These are phyloP conservation scores for Phoma sp. DNA, from an alignment of 2,329 filamentous ascomycete genomes.

Conservation along the genomic window DNA sequence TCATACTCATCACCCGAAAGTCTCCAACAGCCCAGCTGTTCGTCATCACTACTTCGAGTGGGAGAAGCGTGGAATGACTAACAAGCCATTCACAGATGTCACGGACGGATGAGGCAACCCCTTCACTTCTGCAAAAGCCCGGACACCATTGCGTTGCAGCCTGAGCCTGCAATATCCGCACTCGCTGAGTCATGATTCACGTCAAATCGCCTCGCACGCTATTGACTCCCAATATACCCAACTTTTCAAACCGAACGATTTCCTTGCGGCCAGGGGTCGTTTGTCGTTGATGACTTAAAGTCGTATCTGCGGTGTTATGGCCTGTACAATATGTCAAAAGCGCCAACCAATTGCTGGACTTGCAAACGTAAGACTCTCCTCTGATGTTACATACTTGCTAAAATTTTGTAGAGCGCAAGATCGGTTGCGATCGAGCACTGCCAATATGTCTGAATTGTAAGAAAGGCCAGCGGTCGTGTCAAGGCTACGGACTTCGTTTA, in stretches of 20 bases:
- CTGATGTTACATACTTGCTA: slow-evolving; percentile 16
- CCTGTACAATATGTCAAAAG: slow-evolving; percentile 13
- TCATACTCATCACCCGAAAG: too few species aligned
- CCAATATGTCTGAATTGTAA: slow-evolving; percentile 56
- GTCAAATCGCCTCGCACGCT: neutral
- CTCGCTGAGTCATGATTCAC: slow-evolving; percentile 8
- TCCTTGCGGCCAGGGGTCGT: too few species aligned
- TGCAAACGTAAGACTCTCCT: slow-evolving; percentile 48
- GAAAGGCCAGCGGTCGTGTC: slow-evolving; percentile 51
- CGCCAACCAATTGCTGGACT: slow-evolving; percentile 49
- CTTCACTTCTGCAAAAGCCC: neutral
- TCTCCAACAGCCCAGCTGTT: too few species aligned
- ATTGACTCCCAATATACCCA: neutral
- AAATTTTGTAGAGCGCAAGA: slow-evolving; percentile 51
- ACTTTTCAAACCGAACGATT: too few species aligned
- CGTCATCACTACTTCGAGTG: neutral
- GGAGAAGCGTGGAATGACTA: neutral
- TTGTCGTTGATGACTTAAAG: neutral
- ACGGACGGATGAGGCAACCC: neutral
- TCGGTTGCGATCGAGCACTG: slow-evolving; percentile 55
- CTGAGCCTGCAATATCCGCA: slow-evolving; percentile 9
- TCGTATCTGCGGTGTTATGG: neutral
- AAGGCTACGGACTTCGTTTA: slow-evolving; percentile 56
- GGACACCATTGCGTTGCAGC: neutral
- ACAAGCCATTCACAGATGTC: neutral